A percentile compares a stretch with the other conserved stretches of the same genome.
phyloP scores from a whole-genome alignment of 2,329 filamentous ascomycete genomes.

The Trichoderma afroharzianum region DNA sequence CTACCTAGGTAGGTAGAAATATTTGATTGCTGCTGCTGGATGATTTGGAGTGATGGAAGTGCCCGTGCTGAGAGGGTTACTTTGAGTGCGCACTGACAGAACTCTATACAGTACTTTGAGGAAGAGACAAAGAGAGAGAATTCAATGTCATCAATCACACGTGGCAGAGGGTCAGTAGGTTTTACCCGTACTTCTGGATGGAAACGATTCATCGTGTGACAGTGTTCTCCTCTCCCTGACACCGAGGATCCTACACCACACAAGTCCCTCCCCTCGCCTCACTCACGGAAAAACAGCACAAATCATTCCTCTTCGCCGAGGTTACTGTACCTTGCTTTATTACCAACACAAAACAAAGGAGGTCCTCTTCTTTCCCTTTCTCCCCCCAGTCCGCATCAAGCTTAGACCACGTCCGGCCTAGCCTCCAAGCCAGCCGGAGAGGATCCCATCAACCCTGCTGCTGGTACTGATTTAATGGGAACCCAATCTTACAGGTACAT shows the following conservation, averaged over 20 bases:
- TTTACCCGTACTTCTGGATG: no score
- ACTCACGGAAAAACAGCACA: background rate
- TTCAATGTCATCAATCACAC: background rate
- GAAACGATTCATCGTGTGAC: background rate
- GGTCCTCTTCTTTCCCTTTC: background rate
- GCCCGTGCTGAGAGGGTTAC: background rate
- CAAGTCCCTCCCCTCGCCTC: background rate
- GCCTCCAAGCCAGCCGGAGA: background rate
- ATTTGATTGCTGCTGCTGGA: background rate
- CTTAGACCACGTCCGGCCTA: background rate
- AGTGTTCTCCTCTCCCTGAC: background rate
- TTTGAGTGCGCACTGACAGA: background rate
- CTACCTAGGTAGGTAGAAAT: no score
- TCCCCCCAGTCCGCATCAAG: background rate
- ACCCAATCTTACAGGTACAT: conserved; percentile 8
- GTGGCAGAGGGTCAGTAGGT: background rate
- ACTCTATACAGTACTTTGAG: background rate
- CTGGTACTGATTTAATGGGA: conserved; percentile 10
- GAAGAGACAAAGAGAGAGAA: background rate
- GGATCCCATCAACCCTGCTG: conserved; percentile 10
- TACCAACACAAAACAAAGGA: background rate
- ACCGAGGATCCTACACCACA: background rate
- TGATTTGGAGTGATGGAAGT: background rate
- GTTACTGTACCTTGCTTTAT: background rate
- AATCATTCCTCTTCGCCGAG: background rate